Evolutionary conservation across 2,329 filamentous ascomycete species (phyloP), one percentile per base, ranked within the genome.

Genomic region (Cryphonectria radicalis): DNA sequence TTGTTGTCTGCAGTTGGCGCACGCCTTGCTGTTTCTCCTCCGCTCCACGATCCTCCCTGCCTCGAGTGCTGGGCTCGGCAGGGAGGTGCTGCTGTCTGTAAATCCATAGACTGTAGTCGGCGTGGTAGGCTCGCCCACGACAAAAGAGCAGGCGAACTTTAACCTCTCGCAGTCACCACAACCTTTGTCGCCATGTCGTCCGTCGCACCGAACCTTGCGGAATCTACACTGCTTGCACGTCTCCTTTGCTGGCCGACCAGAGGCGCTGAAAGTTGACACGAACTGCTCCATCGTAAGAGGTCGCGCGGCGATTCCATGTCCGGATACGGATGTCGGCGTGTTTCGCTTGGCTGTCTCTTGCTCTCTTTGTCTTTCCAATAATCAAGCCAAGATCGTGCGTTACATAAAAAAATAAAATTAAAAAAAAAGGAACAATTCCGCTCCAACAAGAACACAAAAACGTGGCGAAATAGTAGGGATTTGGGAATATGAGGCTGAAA

Each of bases 201-300:
- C 71, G 46, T 73, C 71, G 14, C 71, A 73, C 19, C 69, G 68
- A 0, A 73, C 72, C 19, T 73, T 73, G 53, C 72, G 70, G 10
- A 72, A 72, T 4, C 72, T 53, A 62, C 72, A 73, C 14, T 73
- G 72, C 63, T 63, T 71, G 65, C 72, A 73, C 8, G 72, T 73
- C 14, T 73, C 72, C 62, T 73, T 73, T 43, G 72, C 66, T 40
- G 66, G 66, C 7, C 68, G 72, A 25, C 72, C 72, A 19, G 72
- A 67, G 28, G 72, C 72, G 69, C 72, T 73, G 64, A 73, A 71
- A 3, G 72, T 73, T 28, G 72, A 69, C 14, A 73, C 72, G 35
- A 67, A 73, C 65, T 73, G 72, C 69, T 73, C 72, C 72, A 73
- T 73, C 57, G 66, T 70, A 55, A 42, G 19, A 37, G 60, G 10